Conservation (phyloP, 2,329 filamentous ascomycete genomes). For the Lomentospora prolificans region DNA sequence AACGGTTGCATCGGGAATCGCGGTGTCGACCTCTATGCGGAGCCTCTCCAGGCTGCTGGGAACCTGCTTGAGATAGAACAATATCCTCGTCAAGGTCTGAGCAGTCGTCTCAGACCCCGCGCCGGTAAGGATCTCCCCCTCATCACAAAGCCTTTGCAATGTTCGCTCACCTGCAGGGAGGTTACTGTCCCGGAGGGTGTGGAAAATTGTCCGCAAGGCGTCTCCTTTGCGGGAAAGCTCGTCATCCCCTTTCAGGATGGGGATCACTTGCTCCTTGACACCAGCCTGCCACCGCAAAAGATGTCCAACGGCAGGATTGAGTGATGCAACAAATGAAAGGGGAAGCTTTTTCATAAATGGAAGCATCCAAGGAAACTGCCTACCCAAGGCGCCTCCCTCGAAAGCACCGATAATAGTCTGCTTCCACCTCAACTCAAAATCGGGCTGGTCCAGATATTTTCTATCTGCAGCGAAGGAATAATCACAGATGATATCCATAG, state of each 20-base stretch:
- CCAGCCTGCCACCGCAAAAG: no score
- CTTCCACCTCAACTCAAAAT: no score
- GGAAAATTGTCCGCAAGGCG: background rate
- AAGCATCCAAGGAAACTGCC: no score
- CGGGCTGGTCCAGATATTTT: no score
- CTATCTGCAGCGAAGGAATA: no score
- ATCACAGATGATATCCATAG: background rate
- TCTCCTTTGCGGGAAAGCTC: background rate
- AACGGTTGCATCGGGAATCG: background rate
- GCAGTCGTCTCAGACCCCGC: background rate
- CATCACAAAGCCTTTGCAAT: background rate
- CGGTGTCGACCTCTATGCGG: background rate
- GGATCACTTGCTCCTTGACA: no score
- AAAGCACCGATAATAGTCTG: no score
- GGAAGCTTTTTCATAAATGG: no score
- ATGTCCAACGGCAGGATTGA: no score
- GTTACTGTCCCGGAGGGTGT: background rate
- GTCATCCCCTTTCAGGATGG: background rate
- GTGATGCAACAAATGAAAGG: no score
- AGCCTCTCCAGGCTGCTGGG: conserved; percentile 9
- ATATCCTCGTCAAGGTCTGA: background rate
- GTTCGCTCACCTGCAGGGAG: background rate
- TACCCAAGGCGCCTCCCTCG: no score
- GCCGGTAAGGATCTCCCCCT: background rate
- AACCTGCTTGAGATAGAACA: background rate